Evolutionary conservation across 1,139 yeast genomes (phyloP).

Genomic region (Pneumocystis oryctolagi): DNA sequence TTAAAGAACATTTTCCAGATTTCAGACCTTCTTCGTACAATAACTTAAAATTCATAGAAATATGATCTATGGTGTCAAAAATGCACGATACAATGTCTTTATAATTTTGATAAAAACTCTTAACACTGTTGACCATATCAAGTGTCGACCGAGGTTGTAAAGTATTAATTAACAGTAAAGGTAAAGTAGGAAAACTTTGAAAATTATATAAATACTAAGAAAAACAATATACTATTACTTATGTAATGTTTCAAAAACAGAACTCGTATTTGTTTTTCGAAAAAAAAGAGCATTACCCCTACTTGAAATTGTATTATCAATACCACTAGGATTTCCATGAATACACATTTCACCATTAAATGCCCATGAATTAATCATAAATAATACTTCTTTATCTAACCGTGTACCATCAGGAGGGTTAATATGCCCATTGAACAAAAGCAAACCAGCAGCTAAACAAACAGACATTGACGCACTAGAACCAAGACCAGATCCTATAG

Average conservation of each 20-base stretch:
- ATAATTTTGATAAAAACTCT: constrained; percentile 33
- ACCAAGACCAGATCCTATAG: constrained; percentile 95
- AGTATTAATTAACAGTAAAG: constrained; percentile 68
- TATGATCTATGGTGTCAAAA: constrained; percentile 33
- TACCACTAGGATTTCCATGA: constrained; percentile 95
- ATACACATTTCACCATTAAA: constrained; percentile 87
- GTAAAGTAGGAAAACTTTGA: constrained; percentile 52
- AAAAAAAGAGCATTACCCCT: constrained; percentile 92
- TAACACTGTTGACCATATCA: constrained; percentile 63
- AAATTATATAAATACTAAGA: constrained; percentile 17
- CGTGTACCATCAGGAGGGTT: constrained; percentile 20
- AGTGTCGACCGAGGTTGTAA: constrained; percentile 79
- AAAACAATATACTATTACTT: neutral
- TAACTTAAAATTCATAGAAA: constrained; percentile 52
- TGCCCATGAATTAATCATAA: constrained; percentile 71
- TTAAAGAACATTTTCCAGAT: constrained; percentile 16
- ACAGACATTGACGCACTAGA: constrained; percentile 87
- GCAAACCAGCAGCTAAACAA: constrained; percentile 63
- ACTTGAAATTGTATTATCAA: constrained; percentile 91
- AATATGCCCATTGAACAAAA: constrained; percentile 46
- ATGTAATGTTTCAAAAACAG: neutral
- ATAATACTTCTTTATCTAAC: constrained; percentile 30
- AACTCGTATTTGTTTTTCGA: constrained; percentile 32
- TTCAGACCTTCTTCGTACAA: constrained; percentile 27
- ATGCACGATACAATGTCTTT: constrained; percentile 45